Base-by-base conservation (phyloP, 768 basidiomycete genomes). In the Suillus placidus region DNA sequence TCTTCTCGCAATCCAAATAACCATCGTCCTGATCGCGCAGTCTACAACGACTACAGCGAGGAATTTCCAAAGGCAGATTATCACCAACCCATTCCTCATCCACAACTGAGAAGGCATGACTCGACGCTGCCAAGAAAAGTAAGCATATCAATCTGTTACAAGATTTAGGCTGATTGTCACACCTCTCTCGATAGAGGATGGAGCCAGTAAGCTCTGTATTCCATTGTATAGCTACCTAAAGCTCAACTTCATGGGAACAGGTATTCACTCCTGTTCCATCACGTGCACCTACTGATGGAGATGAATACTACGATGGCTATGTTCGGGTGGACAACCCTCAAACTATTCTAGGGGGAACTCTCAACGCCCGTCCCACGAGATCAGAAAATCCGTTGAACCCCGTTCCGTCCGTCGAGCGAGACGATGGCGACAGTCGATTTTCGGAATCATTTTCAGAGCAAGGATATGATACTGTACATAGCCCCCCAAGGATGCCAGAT, bases 241-340 rank as follows among this genome's bases (percentile, higher is more conserved):
- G 38, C 64, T 67, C 68, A 61, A 71, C 55, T 45, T 34, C 26
- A 26, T 23, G 34, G 65, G 37, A 52, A 56, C 42, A 77, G 76
- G 18, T 78, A 58, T 77, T 77, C 63, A 77, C 76, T 30, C 76
- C 76, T 30, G 57, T 77, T 30, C 76, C 77, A 30, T 77, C 76
- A 43, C 76, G 76, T 40, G 66, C 70, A 8, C 77, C 76, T 23
- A 78, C 69, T n/a, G 76, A 78, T 2, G 70, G 67, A 52, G 76
- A 76, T 12, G 76, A 77, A 13, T 73, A 69, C n/a, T 72, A 71
- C 57, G 76, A 77, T 49, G 76, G 73, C 32, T 77, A 70, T 62
- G 64, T 77, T 42, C 76, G 68, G 49, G 77, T 77, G 20, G 74
- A 77, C 49, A 76, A 63, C 45, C 76, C 76, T 6, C 67, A 76